Percentiles rank a stretch among this genome's conserved stretches.
These are phyloP conservation scores for Tephrocybe sp. DNA, from an alignment of 768 basidiomycete genomes.

Conservation along the genomic window DNA sequence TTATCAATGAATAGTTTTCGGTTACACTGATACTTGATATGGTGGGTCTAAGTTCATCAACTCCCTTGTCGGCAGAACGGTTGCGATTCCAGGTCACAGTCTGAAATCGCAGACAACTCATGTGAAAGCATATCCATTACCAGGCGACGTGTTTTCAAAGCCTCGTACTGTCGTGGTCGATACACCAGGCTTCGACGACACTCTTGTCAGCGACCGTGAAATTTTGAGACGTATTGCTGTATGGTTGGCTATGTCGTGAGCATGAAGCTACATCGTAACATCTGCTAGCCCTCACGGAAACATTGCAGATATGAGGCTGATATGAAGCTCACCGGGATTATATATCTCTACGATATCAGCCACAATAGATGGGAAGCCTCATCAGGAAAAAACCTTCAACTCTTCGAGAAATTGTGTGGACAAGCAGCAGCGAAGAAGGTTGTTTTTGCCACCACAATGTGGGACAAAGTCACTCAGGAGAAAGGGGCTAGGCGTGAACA, in stretches of 20 bases:
- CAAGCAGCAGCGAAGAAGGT: neutral
- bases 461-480: neutral
- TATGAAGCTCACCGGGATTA: conserved; percentile 9
- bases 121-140: neutral
- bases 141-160: neutral
- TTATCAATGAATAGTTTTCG: neutral
- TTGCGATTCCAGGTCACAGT: neutral
- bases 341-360: conserved; percentile 11
- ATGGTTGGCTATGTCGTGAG: conserved; percentile 15
- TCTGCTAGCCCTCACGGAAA: neutral
- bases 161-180: conserved; percentile 15
- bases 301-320: neutral
- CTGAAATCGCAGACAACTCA: neutral
- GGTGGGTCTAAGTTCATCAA: neutral
- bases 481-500: neutral
- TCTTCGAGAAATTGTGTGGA: conserved; percentile 12
- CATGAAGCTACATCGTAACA: neutral
- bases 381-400: conserved; percentile 1
- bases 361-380: neutral
- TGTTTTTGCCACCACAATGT: conserved; percentile 11
- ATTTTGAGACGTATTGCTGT: conserved; percentile 11
- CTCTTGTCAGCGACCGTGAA: conserved; percentile 8
- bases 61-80: neutral
- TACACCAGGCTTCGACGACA: conserved; percentile 19
- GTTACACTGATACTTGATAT: neutral